phyloP scores from a whole-genome alignment of 2,329 filamentous ascomycete genomes.

The Penicillium sp. region DNA sequence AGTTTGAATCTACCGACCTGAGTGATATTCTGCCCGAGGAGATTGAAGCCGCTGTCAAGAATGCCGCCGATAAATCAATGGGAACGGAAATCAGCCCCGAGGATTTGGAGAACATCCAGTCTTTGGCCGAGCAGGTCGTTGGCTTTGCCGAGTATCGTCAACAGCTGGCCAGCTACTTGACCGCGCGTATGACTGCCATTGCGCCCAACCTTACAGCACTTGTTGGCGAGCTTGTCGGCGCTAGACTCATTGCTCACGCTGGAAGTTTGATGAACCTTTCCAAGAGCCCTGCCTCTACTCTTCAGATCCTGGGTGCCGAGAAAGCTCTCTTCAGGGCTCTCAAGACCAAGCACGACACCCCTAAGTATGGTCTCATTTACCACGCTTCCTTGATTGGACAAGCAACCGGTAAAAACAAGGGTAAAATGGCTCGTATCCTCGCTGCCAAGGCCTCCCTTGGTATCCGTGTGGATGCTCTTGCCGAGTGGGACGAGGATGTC shows the following conservation, averaged over 20 bases:
- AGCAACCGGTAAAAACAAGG: slow-evolving; percentile 97
- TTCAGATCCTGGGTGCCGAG: slow-evolving; percentile 97
- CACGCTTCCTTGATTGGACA: slow-evolving; percentile 92
- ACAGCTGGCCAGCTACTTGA: slow-evolving; percentile 83
- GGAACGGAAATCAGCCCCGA: slow-evolving; percentile 93
- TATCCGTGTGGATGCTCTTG: slow-evolving; percentile 85
- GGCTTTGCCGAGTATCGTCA: slow-evolving; percentile 85
- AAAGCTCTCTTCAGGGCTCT: slow-evolving; percentile 97
- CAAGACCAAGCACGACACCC: slow-evolving; percentile 98
- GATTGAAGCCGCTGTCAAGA: slow-evolving; percentile 86
- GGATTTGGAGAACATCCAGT: slow-evolving; percentile 88
- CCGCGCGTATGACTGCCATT: slow-evolving; percentile 92
- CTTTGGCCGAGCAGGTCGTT: slow-evolving; percentile 89
- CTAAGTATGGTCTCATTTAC: slow-evolving; percentile 95
- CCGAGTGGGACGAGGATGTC: slow-evolving; percentile 70
- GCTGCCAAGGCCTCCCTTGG: slow-evolving; percentile 90
- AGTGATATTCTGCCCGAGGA: slow-evolving; percentile 92
- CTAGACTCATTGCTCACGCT: slow-evolving; percentile 88
- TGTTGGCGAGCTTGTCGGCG: slow-evolving; percentile 89
- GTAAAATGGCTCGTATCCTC: slow-evolving; percentile 96
- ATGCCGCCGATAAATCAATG: slow-evolving; percentile 95
- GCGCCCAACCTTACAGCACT: slow-evolving; percentile 93
- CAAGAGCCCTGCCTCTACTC: slow-evolving; percentile 90
- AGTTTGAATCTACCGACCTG: slow-evolving; percentile 71
- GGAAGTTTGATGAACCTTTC: slow-evolving; percentile 92